Base-by-base conservation (phyloP, 257 asterid species). In the Lycium ferocissimum region DNA sequence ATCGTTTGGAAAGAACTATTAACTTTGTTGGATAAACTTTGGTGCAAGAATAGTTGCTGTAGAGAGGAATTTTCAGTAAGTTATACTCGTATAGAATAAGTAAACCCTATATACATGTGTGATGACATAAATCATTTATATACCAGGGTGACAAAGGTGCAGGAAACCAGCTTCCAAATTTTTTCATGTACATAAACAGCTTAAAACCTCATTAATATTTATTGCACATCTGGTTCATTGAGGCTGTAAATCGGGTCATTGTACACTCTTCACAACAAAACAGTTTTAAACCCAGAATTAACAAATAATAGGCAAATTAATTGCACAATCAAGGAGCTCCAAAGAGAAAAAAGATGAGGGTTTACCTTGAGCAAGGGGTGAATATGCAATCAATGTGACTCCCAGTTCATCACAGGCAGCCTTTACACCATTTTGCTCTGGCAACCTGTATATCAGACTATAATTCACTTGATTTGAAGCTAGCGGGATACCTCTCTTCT, bases 391-490 rank as follows among this genome's bases (percentile, higher is more conserved):
- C 51, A 95, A 88, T 40, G 97, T 91, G 89, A 95, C 85, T 22
- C 98, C 98, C 58, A 95, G 95, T 84, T 95, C 98, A 80, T 95
- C 98, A 76, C 99, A 94, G 43, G 99, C 86, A 26, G 98, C 91
- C 90, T 96, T 94, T 38, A 96, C 97, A 7, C 98, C 99, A 35
- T 96, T 96, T 87, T 96, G 91, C 92, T 96, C 99, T 0, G 98
- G 98, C 40, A 85, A 63, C 81, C 98, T 86, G 88, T 96, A 96
- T 82, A 96, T 94, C 70, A 96, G 93, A 82, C 99, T 96, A 92
- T 96, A 96, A 84, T 96, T 96, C 9, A 94, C 99, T 90, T 96
- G 98, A 94, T 96, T 96, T 69, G 98, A 96, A 72, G 98, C 99
- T 84, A 94, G 85, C 15, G 97, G 98, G 71, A 96, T 91, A 45